Evolutionary conservation across 2,329 filamentous ascomycete species (phyloP), one percentile per base, ranked within the genome.

Genomic region (Aureobasidium sp.): DNA sequence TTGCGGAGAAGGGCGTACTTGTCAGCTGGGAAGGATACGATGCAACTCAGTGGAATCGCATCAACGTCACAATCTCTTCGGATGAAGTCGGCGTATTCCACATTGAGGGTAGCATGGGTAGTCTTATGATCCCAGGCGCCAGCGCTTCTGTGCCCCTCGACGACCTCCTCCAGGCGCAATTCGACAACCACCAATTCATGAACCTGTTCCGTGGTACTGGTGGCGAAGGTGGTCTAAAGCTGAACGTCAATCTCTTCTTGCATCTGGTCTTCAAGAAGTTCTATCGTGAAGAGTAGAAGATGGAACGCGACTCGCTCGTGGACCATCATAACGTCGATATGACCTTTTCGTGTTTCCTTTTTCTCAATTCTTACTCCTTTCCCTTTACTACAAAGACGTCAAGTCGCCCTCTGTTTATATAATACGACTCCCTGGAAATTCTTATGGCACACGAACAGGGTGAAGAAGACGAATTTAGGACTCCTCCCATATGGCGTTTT

Each of bases 251-350:
- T 79, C 76, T 99, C 71, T 85, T 99, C 77, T 81, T 99, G 80
- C 94, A 99, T 82, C 81, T 97, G 75, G 84, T 99, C 68, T 97
- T 97, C 81, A 96, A 95, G 84, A 99, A 99, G 82, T 99, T 99
- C 76, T 99, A 99, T 67, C 71, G 77, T 65, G 78, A 81, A 63
- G 70, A 69, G 63, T 68, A 70, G 70, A 44, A 25, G n/a, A 25
- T 31, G 36, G 36, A 31, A 15, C 6, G 29, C 41, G 44, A 22
- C 20, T n/a, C 22, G 12, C 27, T 25, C 11, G 22, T 8, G 39
- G 27, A 45, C 39, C 52, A 36, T 44, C 39, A 51, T 60, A 51
- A 60, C 27, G 57, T 34, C 45, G 57, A 60, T 17, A 60, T 51
- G 57, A 51, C 56, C 22, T 47, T 59, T 44, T 60, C 45, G 45